A percentile compares a stretch with the other conserved stretches of the same genome.
Conservation (phyloP, 441 rosid species). For the Pelargonium cotyledonis region DNA sequence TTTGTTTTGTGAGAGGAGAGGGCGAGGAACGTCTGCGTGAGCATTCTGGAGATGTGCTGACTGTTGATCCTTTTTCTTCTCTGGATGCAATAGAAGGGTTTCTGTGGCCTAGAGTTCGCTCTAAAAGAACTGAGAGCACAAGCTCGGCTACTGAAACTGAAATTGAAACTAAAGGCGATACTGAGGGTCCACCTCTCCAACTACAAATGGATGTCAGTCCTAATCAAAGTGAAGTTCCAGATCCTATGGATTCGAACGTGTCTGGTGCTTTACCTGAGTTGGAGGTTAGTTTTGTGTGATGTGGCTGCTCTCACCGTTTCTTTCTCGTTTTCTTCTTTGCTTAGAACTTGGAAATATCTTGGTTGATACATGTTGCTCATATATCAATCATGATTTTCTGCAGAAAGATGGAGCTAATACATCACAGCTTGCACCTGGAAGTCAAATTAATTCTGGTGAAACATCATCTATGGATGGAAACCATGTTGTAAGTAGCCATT, state of each 20-base stretch:
- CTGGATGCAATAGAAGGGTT: conserved; percentile 59
- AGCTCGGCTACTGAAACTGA: conserved; percentile 31
- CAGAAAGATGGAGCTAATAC: conserved; percentile 37
- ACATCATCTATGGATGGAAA: conserved; percentile 23
- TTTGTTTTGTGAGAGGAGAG: conserved; percentile 64
- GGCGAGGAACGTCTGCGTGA: conserved; percentile 63
- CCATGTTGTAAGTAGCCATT: conserved; percentile 9
- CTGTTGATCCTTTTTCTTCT: conserved; percentile 81
- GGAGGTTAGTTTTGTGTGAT: conserved; percentile 40
- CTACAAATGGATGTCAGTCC: conserved; percentile 37
- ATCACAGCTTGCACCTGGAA: conserved; percentile 30
- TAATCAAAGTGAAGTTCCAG: conserved; percentile 46
- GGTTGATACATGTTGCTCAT: neutral
- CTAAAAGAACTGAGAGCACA: conserved; percentile 30
- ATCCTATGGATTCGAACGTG: conserved; percentile 35
- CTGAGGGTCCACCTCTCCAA: conserved; percentile 34
- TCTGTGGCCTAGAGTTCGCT: conserved; percentile 57
- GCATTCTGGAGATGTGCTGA: conserved; percentile 44
- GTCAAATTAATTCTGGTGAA: conserved; percentile 29
- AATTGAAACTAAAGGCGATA: conserved; percentile 23
- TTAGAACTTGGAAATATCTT: neutral
- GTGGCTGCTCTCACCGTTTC: neutral
- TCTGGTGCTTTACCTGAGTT: conserved; percentile 38
- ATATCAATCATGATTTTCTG: conserved; percentile 17
- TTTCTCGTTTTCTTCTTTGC: neutral